Percentiles rank a stretch among this genome's conserved stretches.
These are phyloP conservation scores for Pythium grandisporangium DNA, from an alignment of 352 stramenopile genomes.

Conservation along the genomic window DNA sequence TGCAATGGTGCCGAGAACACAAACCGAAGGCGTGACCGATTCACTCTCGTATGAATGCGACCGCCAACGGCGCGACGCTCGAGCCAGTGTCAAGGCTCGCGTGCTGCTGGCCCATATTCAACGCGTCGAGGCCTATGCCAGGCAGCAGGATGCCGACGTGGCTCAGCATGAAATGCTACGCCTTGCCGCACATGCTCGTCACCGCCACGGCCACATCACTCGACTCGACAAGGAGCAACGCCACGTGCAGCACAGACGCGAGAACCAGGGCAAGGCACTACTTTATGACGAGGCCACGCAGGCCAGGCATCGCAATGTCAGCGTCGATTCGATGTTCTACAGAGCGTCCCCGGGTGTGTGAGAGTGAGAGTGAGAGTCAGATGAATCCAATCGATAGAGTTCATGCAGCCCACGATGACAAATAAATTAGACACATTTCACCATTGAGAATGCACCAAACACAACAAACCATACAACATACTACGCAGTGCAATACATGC, in stretches of 20 bases:
- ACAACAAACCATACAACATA: too few species aligned
- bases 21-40: too few species aligned
- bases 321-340: slow-evolving; percentile 60
- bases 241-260: slow-evolving; percentile 13
- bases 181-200: slow-evolving; percentile 32
- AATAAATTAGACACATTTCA: too few species aligned
- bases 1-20: too few species aligned
- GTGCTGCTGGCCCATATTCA: slow-evolving; percentile 40
- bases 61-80: slow-evolving; percentile 25
- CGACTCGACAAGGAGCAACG: slow-evolving; percentile 34
- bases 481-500: too few species aligned
- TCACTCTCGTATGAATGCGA: slow-evolving; percentile 38
- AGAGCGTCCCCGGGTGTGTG: too few species aligned
- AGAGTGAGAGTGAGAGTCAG: too few species aligned
- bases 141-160: slow-evolving; percentile 20
- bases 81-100: slow-evolving; percentile 21
- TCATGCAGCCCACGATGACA: too few species aligned
- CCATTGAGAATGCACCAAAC: too few species aligned
- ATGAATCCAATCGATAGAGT: too few species aligned
- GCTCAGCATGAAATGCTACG: slow-evolving; percentile 27
- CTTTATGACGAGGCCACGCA: slow-evolving; percentile 13
- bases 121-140: slow-evolving; percentile 29
- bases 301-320: slow-evolving; percentile 28
- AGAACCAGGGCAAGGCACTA: slow-evolving; percentile 34
- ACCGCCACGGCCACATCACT: slow-evolving; percentile 32